Conservation (phyloP, 192 early-diverging fungal species). For the Coemansia sp. region DNA sequence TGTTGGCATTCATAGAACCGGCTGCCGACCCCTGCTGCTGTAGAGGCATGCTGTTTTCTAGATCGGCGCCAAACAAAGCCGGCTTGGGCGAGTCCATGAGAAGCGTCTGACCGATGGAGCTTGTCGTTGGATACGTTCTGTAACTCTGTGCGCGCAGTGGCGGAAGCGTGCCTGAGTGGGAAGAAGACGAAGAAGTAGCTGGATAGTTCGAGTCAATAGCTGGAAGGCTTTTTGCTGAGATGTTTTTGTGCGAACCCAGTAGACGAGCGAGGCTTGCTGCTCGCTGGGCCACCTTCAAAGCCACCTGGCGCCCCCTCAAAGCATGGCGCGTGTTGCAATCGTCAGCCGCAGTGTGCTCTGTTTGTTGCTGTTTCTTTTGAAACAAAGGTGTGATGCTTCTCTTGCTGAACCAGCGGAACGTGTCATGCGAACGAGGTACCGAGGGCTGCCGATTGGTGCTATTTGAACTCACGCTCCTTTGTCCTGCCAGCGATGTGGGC, state of each 20-base stretch:
- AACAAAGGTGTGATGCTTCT: neutral
- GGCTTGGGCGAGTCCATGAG: constrained; percentile 1
- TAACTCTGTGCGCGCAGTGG: constrained; percentile 15
- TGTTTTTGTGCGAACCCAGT: constrained; percentile 7
- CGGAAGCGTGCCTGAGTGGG: constrained; percentile 3
- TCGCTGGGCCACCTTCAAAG: constrained; percentile 14
- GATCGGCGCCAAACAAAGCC: neutral
- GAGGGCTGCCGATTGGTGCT: neutral
- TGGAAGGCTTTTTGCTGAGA: constrained; percentile 2
- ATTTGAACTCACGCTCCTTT: neutral
- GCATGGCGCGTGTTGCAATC: constrained; percentile 5
- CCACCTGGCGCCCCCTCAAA: constrained; percentile 5
- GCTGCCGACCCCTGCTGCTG: too few relatives aligned
- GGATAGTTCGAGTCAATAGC: neutral
- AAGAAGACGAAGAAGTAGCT: neutral
- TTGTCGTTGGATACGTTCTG: constrained; percentile 4
- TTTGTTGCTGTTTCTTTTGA: neutral
- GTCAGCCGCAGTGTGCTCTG: neutral
- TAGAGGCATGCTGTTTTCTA: neutral
- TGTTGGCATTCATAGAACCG: neutral
- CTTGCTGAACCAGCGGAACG: neutral
- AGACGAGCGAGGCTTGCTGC: constrained; percentile 10
- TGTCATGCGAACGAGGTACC: neutral
- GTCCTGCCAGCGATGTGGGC: neutral
- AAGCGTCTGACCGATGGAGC: constrained; percentile 17